Conservation (phyloP, 441 rosid genomes). For the Bocquillonia castaneifolia region DNA sequence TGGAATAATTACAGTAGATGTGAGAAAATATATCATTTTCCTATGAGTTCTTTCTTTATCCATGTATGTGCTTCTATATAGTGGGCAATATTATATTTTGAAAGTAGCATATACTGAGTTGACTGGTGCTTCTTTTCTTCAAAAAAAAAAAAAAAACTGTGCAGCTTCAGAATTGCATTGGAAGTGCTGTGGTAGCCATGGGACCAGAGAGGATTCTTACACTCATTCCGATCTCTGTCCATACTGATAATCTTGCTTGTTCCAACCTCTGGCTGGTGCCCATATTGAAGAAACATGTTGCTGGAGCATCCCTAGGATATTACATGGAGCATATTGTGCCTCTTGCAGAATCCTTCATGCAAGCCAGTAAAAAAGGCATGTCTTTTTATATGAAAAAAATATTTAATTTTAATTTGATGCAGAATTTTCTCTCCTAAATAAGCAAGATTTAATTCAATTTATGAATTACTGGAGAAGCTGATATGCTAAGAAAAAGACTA, state of each 20-base stretch:
- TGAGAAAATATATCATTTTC: background rate
- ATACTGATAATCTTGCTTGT: slow-evolving; percentile 46
- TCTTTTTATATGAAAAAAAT: slow-evolving; percentile 8
- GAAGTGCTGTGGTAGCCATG: slow-evolving; percentile 77
- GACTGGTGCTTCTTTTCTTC: slow-evolving; percentile 18
- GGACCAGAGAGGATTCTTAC: slow-evolving; percentile 71
- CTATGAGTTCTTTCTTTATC: background rate
- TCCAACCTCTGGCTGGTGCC: slow-evolving; percentile 77
- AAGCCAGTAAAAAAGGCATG: slow-evolving; percentile 60
- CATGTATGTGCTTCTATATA: background rate
- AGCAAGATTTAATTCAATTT: background rate
- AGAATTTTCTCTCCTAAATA: background rate
- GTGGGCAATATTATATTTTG: background rate
- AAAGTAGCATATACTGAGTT: slow-evolving; percentile 14
- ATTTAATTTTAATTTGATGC: background rate
- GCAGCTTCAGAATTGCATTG: slow-evolving; percentile 77
- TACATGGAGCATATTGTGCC: slow-evolving; percentile 80
- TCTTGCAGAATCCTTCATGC: slow-evolving; percentile 63
- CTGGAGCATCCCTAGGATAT: slow-evolving; percentile 68
- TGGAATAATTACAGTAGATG: background rate
- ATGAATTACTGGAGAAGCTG: background rate
- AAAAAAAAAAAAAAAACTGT: too few relatives aligned
- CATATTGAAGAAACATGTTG: slow-evolving; percentile 54
- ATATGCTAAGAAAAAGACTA: background rate
- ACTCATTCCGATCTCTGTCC: slow-evolving; percentile 64